phyloP scores from a whole-genome alignment of 2,329 filamentous ascomycete genomes.

The Phialemonium atrogriseum region DNA sequence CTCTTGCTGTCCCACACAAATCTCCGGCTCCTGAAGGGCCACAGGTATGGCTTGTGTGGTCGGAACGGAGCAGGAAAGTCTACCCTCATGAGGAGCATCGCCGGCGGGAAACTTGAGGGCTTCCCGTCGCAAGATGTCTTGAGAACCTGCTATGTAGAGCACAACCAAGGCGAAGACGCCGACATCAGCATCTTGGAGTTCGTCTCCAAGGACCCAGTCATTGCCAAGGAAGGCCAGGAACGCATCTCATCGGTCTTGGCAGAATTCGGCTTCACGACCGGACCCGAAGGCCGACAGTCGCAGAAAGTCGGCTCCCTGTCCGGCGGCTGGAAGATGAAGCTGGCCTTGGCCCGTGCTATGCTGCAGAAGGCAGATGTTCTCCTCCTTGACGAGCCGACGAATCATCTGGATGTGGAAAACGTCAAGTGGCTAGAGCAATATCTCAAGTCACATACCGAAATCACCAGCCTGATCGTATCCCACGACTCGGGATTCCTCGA shows the following conservation, averaged over 20 bases:
- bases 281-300: conserved; percentile 79
- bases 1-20: conserved; percentile 94
- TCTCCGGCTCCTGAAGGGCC: conserved; percentile 86
- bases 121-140: conserved; percentile 90
- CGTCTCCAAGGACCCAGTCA: conserved; percentile 79
- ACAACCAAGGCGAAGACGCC: conserved; percentile 97
- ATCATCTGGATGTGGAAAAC: conserved; percentile 94
- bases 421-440: conserved; percentile 95
- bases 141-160: conserved; percentile 95
- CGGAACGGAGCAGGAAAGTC: conserved; percentile 97
- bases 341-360: conserved; percentile 93
- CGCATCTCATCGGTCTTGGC: conserved; percentile 76
- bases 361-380: conserved; percentile 94
- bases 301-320: conserved; percentile 91
- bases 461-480: conserved; percentile 94
- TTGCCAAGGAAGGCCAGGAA: conserved; percentile 68
- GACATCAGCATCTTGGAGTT: conserved; percentile 95
- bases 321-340: conserved; percentile 99
- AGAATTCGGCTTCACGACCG: conserved; percentile 89
- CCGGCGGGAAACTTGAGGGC: conserved; percentile 90
- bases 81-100: conserved; percentile 96
- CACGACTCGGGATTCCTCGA: conserved; percentile 98
- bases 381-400: conserved; percentile 95
- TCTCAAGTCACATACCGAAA: conserved; percentile 89
- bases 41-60: conserved; percentile 93